Percentiles rank a stretch among this genome's conserved stretches.
These are phyloP conservation scores for Eutrema japonicum DNA, from an alignment of 345 rosid species.

Conservation along the genomic window DNA sequence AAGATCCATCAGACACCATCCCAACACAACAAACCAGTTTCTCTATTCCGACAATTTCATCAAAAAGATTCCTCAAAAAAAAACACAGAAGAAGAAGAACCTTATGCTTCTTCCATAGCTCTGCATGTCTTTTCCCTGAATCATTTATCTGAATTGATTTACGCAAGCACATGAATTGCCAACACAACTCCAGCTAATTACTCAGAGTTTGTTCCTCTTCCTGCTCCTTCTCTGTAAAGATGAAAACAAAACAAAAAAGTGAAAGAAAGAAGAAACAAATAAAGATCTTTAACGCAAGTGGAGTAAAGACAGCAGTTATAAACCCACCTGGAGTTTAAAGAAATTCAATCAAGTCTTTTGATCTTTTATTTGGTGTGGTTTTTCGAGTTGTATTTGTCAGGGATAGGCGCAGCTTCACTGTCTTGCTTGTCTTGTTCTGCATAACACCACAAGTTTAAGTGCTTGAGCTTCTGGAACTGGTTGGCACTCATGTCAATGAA, in stretches of 20 bases:
- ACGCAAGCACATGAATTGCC: conserved; percentile 44
- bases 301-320: conserved; percentile 34
- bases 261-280: conserved; percentile 18
- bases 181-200: conserved; percentile 44
- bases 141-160: conserved; percentile 28
- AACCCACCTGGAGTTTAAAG: conserved; percentile 38
- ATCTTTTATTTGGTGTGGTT: conserved; percentile 5
- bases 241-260: not conserved
- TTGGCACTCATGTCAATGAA: conserved; percentile 35
- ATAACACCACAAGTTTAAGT: conserved; percentile 27
- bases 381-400: conserved; percentile 41
- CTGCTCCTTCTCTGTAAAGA: conserved; percentile 30
- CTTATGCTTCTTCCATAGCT: conserved; percentile 30
- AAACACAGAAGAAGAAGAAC: conserved; percentile 13
- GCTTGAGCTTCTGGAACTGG: conserved; percentile 42
- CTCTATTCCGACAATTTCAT: conserved; percentile 37
- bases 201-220: conserved; percentile 24
- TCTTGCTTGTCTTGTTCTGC: conserved; percentile 39
- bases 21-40: conserved; percentile 38
- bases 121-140: conserved; percentile 29
- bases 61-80: conserved; percentile 34
- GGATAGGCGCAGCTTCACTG: conserved; percentile 31
- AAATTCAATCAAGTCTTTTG: conserved; percentile 24
- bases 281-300: conserved; percentile 42
- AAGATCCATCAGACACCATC: conserved; percentile 37